These are phyloP conservation scores for Trichophyton benhamiae DNA, from an alignment of 2,329 filamentous ascomycete species.

Conservation along the genomic window DNA sequence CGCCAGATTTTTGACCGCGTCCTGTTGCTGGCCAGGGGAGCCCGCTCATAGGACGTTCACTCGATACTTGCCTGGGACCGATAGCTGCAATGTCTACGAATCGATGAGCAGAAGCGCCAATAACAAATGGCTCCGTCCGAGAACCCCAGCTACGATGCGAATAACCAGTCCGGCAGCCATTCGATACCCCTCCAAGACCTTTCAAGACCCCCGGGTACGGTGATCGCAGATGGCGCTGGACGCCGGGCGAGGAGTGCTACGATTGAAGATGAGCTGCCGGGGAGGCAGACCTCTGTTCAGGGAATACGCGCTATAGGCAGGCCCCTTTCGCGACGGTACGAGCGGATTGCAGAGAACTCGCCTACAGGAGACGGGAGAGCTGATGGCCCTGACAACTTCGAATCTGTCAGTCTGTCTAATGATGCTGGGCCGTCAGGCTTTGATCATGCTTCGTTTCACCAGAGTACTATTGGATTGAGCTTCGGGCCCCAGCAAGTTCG, in stretches of 20 bases:
- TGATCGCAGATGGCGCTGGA: constrained; percentile 19
- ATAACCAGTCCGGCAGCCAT: constrained; percentile 20
- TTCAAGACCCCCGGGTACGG: constrained; percentile 27
- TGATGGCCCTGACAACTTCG: constrained; percentile 7
- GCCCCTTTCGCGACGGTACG: constrained; percentile 35
- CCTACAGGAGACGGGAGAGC: constrained; percentile 26
- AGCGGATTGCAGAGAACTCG: constrained; percentile 42
- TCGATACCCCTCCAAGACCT: constrained; percentile 64
- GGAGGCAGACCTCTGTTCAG: constrained; percentile 35
- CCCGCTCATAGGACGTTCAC: neutral
- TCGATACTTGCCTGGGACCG: neutral
- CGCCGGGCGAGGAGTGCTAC: constrained; percentile 20
- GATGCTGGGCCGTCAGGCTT: constrained; percentile 15
- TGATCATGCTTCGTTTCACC: constrained; percentile 1
- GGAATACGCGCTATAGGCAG: constrained; percentile 32
- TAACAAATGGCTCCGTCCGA: constrained; percentile 28
- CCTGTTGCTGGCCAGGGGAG: neutral
- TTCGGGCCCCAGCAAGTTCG: neutral
- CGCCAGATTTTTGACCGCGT: neutral
- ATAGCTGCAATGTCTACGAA: constrained; percentile 29
- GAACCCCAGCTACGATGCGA: constrained; percentile 22
- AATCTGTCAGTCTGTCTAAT: constrained; percentile 14
- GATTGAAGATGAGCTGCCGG: constrained; percentile 24
- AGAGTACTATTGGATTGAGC: constrained; percentile 8
- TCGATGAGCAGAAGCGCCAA: constrained; percentile 24